Percentiles rank a stretch among this genome's conserved stretches.
Evolutionary conservation across 345 rosid genomes (phyloP).

Genomic region (Syzygium oleosum): DNA sequence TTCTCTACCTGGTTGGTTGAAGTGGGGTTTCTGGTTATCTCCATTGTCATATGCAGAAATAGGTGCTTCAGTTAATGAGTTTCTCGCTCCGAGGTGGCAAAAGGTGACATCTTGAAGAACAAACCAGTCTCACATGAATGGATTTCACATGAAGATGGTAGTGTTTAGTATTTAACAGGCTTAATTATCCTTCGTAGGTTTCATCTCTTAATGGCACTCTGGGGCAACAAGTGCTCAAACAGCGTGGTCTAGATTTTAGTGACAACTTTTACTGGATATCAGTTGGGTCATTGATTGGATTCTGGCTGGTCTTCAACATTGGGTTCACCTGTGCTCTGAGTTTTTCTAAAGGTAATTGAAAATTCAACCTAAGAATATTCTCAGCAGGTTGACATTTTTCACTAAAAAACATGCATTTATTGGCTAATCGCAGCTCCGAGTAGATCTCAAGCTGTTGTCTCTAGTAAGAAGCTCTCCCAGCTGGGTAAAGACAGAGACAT

Average conservation of each 20-base stretch:
- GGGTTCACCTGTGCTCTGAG: conserved; percentile 28
- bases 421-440: conserved; percentile 20
- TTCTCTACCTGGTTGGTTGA: conserved; percentile 36
- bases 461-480: conserved; percentile 10
- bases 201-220: conserved; percentile 18
- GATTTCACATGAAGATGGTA: not conserved
- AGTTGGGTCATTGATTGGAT: conserved; percentile 28
- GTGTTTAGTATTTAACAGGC: not conserved
- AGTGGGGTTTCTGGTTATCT: conserved; percentile 48
- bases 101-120: conserved; percentile 17
- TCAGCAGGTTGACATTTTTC: not conserved
- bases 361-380: not conserved
- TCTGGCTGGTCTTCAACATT: conserved; percentile 24
- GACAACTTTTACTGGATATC: conserved; percentile 29
- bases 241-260: conserved; percentile 22
- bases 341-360: conserved; percentile 14
- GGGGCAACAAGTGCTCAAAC: conserved; percentile 18
- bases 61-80: conserved; percentile 31
- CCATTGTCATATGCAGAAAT: conserved; percentile 42
- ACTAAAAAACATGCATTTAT: not conserved
- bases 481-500: not conserved
- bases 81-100: conserved; percentile 49
- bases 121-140: not conserved
- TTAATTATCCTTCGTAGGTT: conserved; percentile 15
- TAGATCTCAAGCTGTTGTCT: conserved; percentile 11